Percentiles rank a stretch among this genome's conserved stretches.
phyloP scores from a whole-genome alignment of 768 basidiomycete species.

The Mycena olivaceomarginata region DNA sequence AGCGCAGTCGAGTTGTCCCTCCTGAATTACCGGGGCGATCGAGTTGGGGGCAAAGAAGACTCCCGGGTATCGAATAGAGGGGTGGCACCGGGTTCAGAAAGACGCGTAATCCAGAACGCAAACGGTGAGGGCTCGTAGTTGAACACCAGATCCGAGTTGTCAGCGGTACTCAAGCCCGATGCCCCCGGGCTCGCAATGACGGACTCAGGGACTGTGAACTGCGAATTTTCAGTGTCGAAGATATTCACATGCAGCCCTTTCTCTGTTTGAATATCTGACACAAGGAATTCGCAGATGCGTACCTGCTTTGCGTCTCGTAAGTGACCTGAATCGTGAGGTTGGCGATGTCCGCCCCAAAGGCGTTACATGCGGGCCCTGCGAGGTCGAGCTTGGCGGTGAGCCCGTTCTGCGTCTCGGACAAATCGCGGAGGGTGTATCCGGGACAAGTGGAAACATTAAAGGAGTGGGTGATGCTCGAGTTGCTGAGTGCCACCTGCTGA shows the following conservation, averaged over 20 bases:
- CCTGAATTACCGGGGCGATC: slow-evolving; percentile 68
- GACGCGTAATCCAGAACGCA: slow-evolving; percentile 88
- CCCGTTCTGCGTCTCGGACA: slow-evolving; percentile 68
- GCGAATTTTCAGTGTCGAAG: slow-evolving; percentile 73
- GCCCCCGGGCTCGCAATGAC: slow-evolving; percentile 50
- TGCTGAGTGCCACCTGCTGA: slow-evolving; percentile 15
- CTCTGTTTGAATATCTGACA: slow-evolving; percentile 32
- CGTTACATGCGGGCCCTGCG: slow-evolving; percentile 77
- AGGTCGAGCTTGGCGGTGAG: slow-evolving; percentile 73
- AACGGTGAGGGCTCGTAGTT: slow-evolving; percentile 80
- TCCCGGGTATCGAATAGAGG: slow-evolving; percentile 85
- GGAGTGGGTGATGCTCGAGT: slow-evolving; percentile 32
- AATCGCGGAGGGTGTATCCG: slow-evolving; percentile 74
- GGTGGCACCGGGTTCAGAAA: slow-evolving; percentile 70
- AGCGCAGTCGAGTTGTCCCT: slow-evolving; percentile 73
- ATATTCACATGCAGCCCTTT: slow-evolving; percentile 81
- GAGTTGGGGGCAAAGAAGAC: slow-evolving; percentile 75
- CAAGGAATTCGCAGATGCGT: slow-evolving; percentile 27
- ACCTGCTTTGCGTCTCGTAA: slow-evolving; percentile 77
- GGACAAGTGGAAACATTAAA: slow-evolving; percentile 32
- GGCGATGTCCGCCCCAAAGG: slow-evolving; percentile 76
- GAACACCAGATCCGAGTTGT: slow-evolving; percentile 79
- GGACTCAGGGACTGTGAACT: slow-evolving; percentile 80
- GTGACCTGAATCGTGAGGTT: slow-evolving; percentile 78
- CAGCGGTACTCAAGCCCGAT: slow-evolving; percentile 47